Percentiles rank a stretch among this genome's conserved stretches.
phyloP scores from a whole-genome alignment of 208 protist species.

The Herpetomonas muscarum region DNA sequence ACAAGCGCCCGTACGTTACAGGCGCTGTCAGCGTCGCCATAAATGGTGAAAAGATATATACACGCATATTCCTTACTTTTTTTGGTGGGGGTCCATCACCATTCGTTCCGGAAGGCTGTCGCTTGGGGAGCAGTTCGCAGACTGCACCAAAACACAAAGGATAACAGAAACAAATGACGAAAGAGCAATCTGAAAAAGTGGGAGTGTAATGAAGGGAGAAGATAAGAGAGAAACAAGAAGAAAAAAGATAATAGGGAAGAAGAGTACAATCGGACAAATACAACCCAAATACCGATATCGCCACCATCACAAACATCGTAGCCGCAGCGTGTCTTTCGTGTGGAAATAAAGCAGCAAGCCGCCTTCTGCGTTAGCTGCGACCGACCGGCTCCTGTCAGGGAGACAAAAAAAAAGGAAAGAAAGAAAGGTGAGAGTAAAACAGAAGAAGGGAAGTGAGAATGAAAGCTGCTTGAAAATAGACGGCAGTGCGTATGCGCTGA shows the following conservation, averaged over 20 bases:
- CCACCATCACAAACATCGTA: too few relatives aligned
- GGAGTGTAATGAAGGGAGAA: not conserved
- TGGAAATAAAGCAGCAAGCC: too few relatives aligned
- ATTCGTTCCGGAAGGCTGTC: too few relatives aligned
- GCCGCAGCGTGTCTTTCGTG: too few relatives aligned
- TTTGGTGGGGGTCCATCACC: too few relatives aligned
- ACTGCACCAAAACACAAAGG: too few relatives aligned
- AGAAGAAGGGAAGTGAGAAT: not conserved
- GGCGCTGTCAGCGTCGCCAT: too few relatives aligned
- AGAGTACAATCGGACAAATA: not conserved
- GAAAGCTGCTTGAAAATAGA: not conserved
- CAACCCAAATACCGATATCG: too few relatives aligned
- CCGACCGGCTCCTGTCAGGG: not conserved
- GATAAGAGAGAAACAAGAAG: constrained; percentile 1
- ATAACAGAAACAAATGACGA: constrained; percentile 1
- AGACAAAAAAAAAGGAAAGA: not conserved
- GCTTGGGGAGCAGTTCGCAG: too few relatives aligned
- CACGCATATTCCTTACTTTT: not conserved
- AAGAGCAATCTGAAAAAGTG: not conserved
- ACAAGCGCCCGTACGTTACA: too few relatives aligned
- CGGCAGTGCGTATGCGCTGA: constrained; percentile 1
- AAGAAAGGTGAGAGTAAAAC: not conserved
- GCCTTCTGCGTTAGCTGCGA: not conserved
- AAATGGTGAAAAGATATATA: not conserved
- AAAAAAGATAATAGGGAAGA: constrained; percentile 5